Conservation (phyloP, 371 early-diverging fungal species). For the Phascolomyces articulosus region DNA sequence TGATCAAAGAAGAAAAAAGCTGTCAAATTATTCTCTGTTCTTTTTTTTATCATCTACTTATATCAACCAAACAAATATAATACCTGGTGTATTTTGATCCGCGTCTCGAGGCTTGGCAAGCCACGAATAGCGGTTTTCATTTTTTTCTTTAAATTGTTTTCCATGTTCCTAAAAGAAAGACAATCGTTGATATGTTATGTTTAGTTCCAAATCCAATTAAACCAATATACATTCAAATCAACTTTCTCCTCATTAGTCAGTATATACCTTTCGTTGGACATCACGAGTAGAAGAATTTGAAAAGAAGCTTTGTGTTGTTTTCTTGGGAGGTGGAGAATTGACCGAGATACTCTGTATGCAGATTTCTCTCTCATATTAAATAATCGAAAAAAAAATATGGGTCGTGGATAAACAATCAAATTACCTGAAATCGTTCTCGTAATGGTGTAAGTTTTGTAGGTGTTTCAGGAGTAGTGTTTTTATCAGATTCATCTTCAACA, state of each 20-base stretch:
- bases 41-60: not conserved
- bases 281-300: slow-evolving; percentile 3
- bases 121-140: slow-evolving; percentile 87
- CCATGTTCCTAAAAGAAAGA: slow-evolving; percentile 42
- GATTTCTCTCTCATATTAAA: too few species aligned
- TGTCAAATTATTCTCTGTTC: not conserved
- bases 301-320: not conserved
- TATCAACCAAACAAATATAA: too few species aligned
- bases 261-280: slow-evolving; percentile 9
- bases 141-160: slow-evolving; percentile 79
- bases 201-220: too few species aligned
- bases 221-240: too few species aligned
- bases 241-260: too few species aligned
- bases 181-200: too few species aligned
- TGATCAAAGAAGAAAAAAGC: not conserved
- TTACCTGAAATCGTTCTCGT: slow-evolving; percentile 20
- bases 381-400: not conserved
- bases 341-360: slow-evolving; percentile 10
- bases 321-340: not conserved
- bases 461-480: not conserved
- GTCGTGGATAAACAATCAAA: not conserved
- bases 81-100: slow-evolving; percentile 63
- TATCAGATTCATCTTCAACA: not conserved
- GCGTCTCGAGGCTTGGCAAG: slow-evolving; percentile 84
- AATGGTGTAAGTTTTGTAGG: slow-evolving; percentile 14